Evolutionary conservation across 768 basidiomycete species (phyloP).

Genomic region (Russula emetica): DNA sequence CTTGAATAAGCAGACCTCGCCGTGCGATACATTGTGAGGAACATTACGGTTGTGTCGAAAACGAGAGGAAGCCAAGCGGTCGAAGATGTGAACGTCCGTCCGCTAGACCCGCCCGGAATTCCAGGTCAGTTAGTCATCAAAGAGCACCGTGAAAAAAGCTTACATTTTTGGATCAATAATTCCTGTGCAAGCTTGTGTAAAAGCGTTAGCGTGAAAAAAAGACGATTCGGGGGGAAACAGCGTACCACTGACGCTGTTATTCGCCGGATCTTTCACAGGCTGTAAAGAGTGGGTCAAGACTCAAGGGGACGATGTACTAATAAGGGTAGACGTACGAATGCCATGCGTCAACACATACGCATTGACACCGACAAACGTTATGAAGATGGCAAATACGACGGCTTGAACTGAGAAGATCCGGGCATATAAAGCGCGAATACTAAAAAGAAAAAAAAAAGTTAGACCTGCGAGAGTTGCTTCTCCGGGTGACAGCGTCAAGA

Average conservation of each 20-base stretch:
- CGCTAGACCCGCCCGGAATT: conserved; percentile 21
- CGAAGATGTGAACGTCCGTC: conserved; percentile 32
- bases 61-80: conserved; percentile 42
- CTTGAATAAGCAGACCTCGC: neutral
- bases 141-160: neutral
- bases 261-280: no score
- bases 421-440: conserved; percentile 36
- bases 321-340: conserved; percentile 38
- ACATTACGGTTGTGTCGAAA: conserved; percentile 39
- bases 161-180: conserved; percentile 35
- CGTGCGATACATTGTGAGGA: conserved; percentile 36
- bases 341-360: conserved; percentile 52
- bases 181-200: conserved; percentile 41
- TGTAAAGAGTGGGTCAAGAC: neutral
- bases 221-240: neutral
- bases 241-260: no score
- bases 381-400: conserved; percentile 37
- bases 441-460: neutral
- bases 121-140: neutral
- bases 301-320: neutral
- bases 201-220: neutral
- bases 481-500: neutral
- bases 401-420: conserved; percentile 29
- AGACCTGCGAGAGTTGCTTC: neutral
- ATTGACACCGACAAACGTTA: conserved; percentile 44